These are phyloP conservation scores for Plasmodium malariae DNA, from an alignment of 169 alveolate genomes.

Conservation along the genomic window DNA sequence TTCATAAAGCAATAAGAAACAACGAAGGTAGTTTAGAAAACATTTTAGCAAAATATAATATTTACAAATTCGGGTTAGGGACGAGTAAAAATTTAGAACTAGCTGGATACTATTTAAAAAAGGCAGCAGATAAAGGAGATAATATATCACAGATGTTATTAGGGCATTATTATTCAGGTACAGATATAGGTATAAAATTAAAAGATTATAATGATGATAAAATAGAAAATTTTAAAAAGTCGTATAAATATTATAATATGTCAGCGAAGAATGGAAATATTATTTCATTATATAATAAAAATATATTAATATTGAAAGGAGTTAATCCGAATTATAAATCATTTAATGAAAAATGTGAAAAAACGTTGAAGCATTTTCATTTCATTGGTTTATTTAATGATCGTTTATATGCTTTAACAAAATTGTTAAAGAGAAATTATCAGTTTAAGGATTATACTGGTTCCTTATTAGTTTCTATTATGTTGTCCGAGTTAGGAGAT, in stretches of 20 bases:
- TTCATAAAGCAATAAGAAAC: conserved; percentile 57
- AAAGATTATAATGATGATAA: conserved; percentile 84
- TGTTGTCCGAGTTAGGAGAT: conserved; percentile 90
- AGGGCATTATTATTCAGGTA: conserved; percentile 91
- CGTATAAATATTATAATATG: conserved; percentile 86
- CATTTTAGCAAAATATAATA: conserved; percentile 80
- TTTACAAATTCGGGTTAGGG: conserved; percentile 86
- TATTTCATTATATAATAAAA: conserved; percentile 88
- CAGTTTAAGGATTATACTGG: conserved; percentile 86
- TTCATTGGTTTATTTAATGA: conserved; percentile 80
- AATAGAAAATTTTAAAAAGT: conserved; percentile 82
- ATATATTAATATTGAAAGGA: conserved; percentile 89
- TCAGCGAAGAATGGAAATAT: conserved; percentile 89
- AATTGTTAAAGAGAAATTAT: conserved; percentile 75
- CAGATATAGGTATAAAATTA: conserved; percentile 85
- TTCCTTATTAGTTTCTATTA: conserved; percentile 83
- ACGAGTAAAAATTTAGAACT: conserved; percentile 81
- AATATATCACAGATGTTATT: conserved; percentile 87
- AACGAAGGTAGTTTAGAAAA: conserved; percentile 52
- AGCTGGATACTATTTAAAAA: conserved; percentile 87
- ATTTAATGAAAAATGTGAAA: conserved; percentile 83
- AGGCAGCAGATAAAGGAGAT: conserved; percentile 90
- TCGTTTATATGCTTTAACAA: conserved; percentile 59
- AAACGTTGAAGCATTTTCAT: conserved; percentile 79
- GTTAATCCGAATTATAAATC: conserved; percentile 81